phyloP scores from a whole-genome alignment of 176 grass and related monocot genomes.

The Carex kokanica region DNA sequence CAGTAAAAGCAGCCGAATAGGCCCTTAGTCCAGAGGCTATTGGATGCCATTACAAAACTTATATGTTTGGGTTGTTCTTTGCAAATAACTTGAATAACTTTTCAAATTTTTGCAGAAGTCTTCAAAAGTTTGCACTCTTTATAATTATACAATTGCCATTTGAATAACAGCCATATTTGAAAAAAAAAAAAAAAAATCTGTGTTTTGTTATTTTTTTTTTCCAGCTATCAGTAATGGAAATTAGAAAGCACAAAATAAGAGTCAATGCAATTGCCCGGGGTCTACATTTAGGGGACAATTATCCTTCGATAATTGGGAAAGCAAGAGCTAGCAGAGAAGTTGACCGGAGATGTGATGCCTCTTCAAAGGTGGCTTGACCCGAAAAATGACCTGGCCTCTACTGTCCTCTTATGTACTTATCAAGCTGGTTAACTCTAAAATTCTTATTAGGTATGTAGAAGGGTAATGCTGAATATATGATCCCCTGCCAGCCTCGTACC shows the following conservation, averaged over 20 bases:
- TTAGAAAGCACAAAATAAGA: slow-evolving; percentile 83
- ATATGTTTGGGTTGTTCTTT: neutral
- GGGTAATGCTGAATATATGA: too few relatives aligned
- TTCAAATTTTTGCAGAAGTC: neutral
- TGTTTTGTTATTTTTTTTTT: neutral
- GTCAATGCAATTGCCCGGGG: slow-evolving; percentile 69
- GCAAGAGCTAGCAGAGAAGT: slow-evolving; percentile 52
- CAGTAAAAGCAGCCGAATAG: too few relatives aligned
- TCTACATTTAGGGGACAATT: slow-evolving; percentile 63
- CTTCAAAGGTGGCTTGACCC: slow-evolving; percentile 72
- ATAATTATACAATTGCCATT: neutral
- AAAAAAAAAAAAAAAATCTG: neutral
- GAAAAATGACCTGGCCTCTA: slow-evolving; percentile 70
- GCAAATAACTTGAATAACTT: neutral
- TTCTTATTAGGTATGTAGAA: too few relatives aligned
- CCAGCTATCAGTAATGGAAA: slow-evolving; percentile 78
- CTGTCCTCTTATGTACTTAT: slow-evolving; percentile 29
- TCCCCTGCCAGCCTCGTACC: too few relatives aligned
- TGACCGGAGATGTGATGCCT: slow-evolving; percentile 48
- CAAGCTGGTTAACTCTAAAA: too few relatives aligned
- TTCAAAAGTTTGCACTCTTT: neutral
- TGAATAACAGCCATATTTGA: neutral
- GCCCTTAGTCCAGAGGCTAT: neutral
- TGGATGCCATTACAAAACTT: neutral
- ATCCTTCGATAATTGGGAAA: slow-evolving; percentile 43